Percentiles rank a stretch among this genome's conserved stretches.
Conservation (phyloP, 768 basidiomycete genomes). For the Trametes cinnabarina region DNA sequence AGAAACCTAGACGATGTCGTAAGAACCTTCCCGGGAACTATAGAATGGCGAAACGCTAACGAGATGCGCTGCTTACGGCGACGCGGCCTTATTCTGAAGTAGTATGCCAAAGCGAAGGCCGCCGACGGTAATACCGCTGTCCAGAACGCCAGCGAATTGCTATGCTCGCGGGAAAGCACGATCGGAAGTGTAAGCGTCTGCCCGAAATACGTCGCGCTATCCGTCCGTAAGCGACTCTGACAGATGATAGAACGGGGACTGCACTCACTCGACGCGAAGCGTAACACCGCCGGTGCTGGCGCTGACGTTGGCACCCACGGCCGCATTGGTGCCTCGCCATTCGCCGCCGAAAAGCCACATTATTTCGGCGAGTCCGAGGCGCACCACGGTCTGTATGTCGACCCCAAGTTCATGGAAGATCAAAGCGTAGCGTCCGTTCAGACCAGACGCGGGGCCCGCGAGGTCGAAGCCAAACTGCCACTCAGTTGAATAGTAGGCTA, state of each 20-base stretch:
- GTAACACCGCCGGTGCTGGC: constrained; percentile 48
- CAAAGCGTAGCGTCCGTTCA: constrained; percentile 52
- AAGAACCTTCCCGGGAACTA: constrained; percentile 10
- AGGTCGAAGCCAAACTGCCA: constrained; percentile 52
- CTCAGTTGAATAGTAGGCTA: constrained; percentile 44
- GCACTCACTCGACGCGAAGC: constrained; percentile 55
- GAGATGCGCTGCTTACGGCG: constrained; percentile 50
- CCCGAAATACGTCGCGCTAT: constrained; percentile 54
- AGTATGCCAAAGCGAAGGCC: constrained; percentile 51
- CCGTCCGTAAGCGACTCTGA: not conserved
- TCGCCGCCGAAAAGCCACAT: constrained; percentile 43
- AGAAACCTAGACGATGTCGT: constrained; percentile 51
- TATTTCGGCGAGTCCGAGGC: constrained; percentile 47
- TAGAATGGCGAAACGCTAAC: constrained; percentile 38
- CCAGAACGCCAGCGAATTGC: constrained; percentile 48
- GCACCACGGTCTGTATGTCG: constrained; percentile 48
- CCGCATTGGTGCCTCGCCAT: constrained; percentile 47
- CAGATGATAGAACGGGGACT: constrained; percentile 4
- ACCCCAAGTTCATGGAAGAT: constrained; percentile 55
- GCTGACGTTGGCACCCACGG: constrained; percentile 45
- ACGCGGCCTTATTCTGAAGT: constrained; percentile 55
- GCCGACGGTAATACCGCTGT: constrained; percentile 56
- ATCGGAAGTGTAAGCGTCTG: constrained; percentile 60
- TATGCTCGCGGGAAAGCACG: constrained; percentile 48
- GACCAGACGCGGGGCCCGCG: constrained; percentile 43